Evolutionary conservation across 306 rosid genomes (phyloP), one percentile per base, ranked within the genome.

Genomic region (Mucuna pruriens): DNA sequence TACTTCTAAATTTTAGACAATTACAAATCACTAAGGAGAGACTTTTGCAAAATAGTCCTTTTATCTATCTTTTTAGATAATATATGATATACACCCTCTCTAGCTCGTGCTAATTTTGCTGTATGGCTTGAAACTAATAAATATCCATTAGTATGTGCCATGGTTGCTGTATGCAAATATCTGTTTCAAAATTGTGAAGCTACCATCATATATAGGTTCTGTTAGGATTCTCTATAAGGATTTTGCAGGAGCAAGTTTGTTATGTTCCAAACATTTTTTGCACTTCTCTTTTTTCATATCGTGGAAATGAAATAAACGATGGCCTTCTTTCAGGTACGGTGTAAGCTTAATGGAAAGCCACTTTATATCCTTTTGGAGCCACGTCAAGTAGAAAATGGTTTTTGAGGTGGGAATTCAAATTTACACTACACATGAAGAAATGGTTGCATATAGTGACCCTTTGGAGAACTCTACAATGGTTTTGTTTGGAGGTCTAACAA

Each of bases 281-380:
- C 6, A 1, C 3, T 64, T 44, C 26, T 8, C 7, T 40, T 10
- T 63, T 62, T 44, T 38, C 4, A 4, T 20, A 62, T 52, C 33
- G 66, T 71, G 78, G 70, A 77, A 79, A 55, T 40, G 44, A 79
- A 49, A 58, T 74, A 44, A 52, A 77, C 16, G 9, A 17, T 65
- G 17, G 73, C 5, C 57, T 65, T 29, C 22, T 80, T 84, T 73
- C 92, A 91, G 97, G 97, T 88, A 78, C 86, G 90, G 5, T 19
- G 91, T 81, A 87, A 87, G 85, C 88, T 93, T 29, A 80, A 84
- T 66, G 94, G 97, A 52, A 93, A 90, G 75, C 97, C 97, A 49
- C 86, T 93, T 22, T 93, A 91, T 62, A 86, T 87, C 48, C 94
- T 91, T 31, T 89, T 93, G 75, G 97, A 90, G 88, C 97, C 97